Conservation (phyloP, 2,329 filamentous ascomycete genomes). For the Ascochyta pisi region DNA sequence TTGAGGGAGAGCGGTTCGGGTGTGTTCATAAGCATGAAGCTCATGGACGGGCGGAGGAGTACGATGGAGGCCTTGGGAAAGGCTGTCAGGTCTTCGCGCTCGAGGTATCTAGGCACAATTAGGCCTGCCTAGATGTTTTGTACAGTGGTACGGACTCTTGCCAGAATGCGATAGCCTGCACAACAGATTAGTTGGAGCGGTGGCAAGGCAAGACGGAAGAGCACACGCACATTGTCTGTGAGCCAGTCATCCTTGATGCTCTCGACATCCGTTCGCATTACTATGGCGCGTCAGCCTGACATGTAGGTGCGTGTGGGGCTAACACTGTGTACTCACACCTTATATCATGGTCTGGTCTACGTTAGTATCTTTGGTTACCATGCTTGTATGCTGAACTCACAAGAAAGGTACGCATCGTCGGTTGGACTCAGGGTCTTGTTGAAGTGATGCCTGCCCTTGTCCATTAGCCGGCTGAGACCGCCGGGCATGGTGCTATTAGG, state of each 20-base stretch:
- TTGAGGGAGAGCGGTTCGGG: conserved; percentile 62
- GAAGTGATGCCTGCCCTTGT: conserved; percentile 38
- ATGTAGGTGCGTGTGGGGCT: background rate
- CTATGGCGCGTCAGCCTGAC: conserved; percentile 54
- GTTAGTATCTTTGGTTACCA: conserved; percentile 26
- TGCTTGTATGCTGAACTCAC: conserved; percentile 56
- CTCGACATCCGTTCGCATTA: conserved; percentile 88
- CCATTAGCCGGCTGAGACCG: conserved; percentile 32
- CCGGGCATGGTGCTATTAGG: conserved; percentile 24
- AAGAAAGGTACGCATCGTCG: conserved; percentile 74
- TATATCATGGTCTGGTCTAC: conserved; percentile 65
- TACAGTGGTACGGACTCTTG: conserved; percentile 71
- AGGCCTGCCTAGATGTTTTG: background rate
- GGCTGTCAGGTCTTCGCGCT: conserved; percentile 81
- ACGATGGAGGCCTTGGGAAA: conserved; percentile 86
- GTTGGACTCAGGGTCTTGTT: conserved; percentile 50
- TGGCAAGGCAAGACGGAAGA: background rate
- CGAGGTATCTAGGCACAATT: conserved; percentile 69
- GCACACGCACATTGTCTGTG: conserved; percentile 78
- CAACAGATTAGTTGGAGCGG: conserved; percentile 11
- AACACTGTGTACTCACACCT: conserved; percentile 60
- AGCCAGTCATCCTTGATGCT: conserved; percentile 92
- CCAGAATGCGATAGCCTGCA: conserved; percentile 93
- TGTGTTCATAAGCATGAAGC: conserved; percentile 85
- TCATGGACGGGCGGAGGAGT: conserved; percentile 90